Evolutionary conservation across 129 eudicot genomes (phyloP), one percentile per base, ranked within the genome.

Genomic region (Ambrosia artemisiifolia): DNA sequence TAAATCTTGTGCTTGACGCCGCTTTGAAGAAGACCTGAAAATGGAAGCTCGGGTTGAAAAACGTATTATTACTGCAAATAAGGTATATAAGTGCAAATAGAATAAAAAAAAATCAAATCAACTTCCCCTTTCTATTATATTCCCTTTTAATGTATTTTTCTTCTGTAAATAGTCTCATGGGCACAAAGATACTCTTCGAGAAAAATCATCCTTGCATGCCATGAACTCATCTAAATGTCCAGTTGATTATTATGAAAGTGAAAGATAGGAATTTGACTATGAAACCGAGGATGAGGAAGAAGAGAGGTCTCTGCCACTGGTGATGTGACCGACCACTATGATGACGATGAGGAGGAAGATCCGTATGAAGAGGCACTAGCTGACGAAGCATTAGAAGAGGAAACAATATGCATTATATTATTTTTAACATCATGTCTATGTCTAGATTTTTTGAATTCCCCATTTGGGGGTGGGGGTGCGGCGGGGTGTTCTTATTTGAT

Each of bases 231-330:
- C 97, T 59, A 87, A 91, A 71, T 95, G 84, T 33, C 94, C 97
- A 5, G 67, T 85, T 55, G 97, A 94, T 42, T 87, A 85, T 80
- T 86, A 85, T 62, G 99, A 90, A 55, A 95, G 94, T 63, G 99
- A 95, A 75, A 82, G 80, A 66, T 97, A 88, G 74, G 99, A 88
- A 48, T 88, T 94, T 32, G 97, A 95, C 79, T 95, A 95, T 85
- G 99, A 95, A 86, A 95, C 94, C n/a, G 97, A 90, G 44, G 99
- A 87, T 63, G 99, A 90, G 36, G 97, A 88, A 70, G 96, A 93
- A 24, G 28, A 24, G 28, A 24, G 28, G 28, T 24, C 28, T 24
- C 28, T 24, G 28, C 28, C 28, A 24, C 28, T 0, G 28, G 28
- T 24, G 28, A 24, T 24, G 28, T 24, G 28, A 1, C 28, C 0